Conservation (phyloP, 352 stramenopile species). For the Globisporangium acanthophoron region DNA sequence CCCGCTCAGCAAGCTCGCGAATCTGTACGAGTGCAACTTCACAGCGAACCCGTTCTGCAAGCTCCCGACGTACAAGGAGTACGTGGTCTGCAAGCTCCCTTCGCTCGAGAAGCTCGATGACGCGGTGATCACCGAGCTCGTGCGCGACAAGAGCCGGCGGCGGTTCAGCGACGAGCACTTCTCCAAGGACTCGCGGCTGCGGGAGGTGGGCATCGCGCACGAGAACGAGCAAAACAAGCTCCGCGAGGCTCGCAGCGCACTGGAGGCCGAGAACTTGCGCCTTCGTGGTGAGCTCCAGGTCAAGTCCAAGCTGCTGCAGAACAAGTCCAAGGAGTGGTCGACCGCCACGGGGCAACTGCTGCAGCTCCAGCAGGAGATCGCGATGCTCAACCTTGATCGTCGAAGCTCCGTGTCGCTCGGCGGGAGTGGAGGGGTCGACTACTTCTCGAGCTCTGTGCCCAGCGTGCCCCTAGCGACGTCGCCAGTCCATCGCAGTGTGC, state of each 20-base stretch:
- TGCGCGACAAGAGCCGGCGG: conserved; percentile 55
- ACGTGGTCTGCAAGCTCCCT: conserved; percentile 57
- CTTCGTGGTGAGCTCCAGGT: conserved; percentile 73
- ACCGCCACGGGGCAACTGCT: conserved; percentile 69
- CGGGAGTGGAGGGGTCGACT: neutral
- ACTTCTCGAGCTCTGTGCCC: neutral
- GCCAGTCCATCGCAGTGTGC: neutral
- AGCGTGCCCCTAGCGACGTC: neutral
- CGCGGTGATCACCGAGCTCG: conserved; percentile 25
- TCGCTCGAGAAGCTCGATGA: conserved; percentile 64
- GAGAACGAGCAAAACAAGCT: conserved; percentile 54
- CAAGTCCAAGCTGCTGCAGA: conserved; percentile 77
- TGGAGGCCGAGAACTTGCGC: conserved; percentile 68
- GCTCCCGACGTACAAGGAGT: conserved; percentile 71
- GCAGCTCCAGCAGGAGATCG: conserved; percentile 75
- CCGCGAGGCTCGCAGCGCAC: conserved; percentile 40
- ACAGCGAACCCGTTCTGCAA: conserved; percentile 68
- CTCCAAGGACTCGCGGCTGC: conserved; percentile 45
- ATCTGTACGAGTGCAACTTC: conserved; percentile 62
- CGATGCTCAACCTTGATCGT: conserved; percentile 71
- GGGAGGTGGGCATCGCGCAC: conserved; percentile 33
- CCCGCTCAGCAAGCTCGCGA: conserved; percentile 40
- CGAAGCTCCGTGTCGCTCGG: conserved; percentile 5
- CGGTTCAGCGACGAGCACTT: conserved; percentile 58
- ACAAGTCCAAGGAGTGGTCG: conserved; percentile 82